Evolutionary conservation across 768 basidiomycete species (phyloP), one percentile per base, ranked within the genome.

Genomic region (Amanita fuliginea): DNA sequence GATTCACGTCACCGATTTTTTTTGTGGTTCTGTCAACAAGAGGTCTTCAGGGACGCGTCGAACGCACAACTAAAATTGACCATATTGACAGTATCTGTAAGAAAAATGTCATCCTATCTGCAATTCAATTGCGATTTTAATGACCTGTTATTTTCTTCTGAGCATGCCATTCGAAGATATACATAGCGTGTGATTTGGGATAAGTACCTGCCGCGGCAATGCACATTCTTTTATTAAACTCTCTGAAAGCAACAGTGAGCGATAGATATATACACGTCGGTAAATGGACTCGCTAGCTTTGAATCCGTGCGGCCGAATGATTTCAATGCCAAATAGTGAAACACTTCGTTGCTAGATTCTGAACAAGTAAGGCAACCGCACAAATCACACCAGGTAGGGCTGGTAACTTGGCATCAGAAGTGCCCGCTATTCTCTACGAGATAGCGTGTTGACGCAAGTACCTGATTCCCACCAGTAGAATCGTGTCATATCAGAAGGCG

Each of bases 221-320:
- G 57, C 73, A 75, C 0, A 74, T 76, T 14, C 64, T 59, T 6
- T 77, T 59, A n/a, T 6, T 77, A 76, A 55, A 72, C 78, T 8
- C 70, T 14, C 54, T 61, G 60, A 78, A 79, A 41, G 57, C 54
- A 5, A 66, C 62, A 4, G 51, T 41, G 22, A 54, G 46, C 6
- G 56, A 49, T 2, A 62, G 59, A 40, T 64, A 54, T 34, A 60
- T 50, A 24, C 72, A 74, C 11, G 68, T 69, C 4, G 77, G 75
- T 0, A 76, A 78, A 28, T 75, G 16, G 58, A 47, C 6, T 58
- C 60, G 13, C 65, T 67, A n/a, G 64, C 67, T 13, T 62, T 68
- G 2, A 62, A 42, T 10, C 68, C 68, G 39, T 69, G 64, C 1
- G 68, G 61, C 1, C 72, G 1, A 70, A 47, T 45, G 71, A 69